Evolutionary conservation across 129 eudicot species (phyloP), one percentile per base, ranked within the genome.

Genomic region (Logfia minima): DNA sequence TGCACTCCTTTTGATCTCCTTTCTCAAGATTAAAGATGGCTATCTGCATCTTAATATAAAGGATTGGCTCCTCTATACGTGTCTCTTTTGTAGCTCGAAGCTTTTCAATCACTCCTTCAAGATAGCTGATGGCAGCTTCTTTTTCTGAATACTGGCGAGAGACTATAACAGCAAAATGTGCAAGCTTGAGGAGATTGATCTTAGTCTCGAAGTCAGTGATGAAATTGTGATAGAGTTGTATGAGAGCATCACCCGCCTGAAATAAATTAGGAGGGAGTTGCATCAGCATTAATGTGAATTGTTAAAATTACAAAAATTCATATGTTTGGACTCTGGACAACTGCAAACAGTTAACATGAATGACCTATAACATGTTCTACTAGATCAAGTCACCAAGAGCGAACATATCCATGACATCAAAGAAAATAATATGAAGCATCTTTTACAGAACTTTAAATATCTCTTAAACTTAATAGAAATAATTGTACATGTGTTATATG

Each of bases 231-330:
- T 93, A 93, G 41, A 93, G 87, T 79, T 93, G 98, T 59, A 93
- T 93, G 66, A 93, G 88, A 66, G 98, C 89, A 87, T 93, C 98
- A 66, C 98, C 96, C 8, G 95, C 92, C 98, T 93, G 88, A 81
- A 86, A 63, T 21, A 68, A 35, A 79, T 74, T 74, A 17, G 34
- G 60, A 60, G 53, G 3, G 60, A 32, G 64, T 52, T 52, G 21
- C 16, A 56, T 58, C 22, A 62, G 31, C 75, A 75, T n/a, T 77
- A 53, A 48, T 22, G 68, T 18, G 19, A 68, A 43, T 59, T 5
- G 53, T 10, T 14, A 75, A 56, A 17, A 11, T 58, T n/a, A 58
- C 17, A 18, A 17, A 72, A 70, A 23, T 60, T 75, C 34, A 4
- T 52, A 14, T 24, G 29, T 19, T 48, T 48, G 48, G 14, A 41